Conservation (phyloP, 169 alveolate species). For the Blepharisma undulans region DNA sequence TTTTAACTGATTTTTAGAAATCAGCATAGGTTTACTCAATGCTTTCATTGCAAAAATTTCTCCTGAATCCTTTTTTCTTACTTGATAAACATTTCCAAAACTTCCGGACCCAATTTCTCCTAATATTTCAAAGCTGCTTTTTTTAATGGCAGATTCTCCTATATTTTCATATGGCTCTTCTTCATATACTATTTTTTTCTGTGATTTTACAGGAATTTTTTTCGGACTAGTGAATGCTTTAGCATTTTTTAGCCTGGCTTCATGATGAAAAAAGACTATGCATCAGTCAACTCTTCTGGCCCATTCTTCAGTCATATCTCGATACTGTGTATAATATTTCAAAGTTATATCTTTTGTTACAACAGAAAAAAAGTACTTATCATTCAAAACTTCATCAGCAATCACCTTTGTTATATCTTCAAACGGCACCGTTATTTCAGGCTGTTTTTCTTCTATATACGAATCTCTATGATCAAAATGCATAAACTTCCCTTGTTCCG, state of each 20-base stretch:
- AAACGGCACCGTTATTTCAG: background rate
- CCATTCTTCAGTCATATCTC: slow-evolving; percentile 36
- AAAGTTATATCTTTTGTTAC: background rate
- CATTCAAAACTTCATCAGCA: background rate
- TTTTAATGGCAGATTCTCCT: background rate
- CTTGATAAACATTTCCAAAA: slow-evolving; percentile 39
- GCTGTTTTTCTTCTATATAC: background rate
- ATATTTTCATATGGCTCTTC: background rate
- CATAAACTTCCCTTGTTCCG: background rate
- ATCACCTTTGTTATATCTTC: background rate
- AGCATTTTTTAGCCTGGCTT: background rate
- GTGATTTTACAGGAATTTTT: background rate
- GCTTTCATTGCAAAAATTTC: slow-evolving; percentile 39
- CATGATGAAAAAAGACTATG: background rate
- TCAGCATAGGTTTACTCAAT: slow-evolving; percentile 8
- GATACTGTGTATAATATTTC: slow-evolving; percentile 14
- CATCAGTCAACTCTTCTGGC: background rate
- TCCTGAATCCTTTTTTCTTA: slow-evolving; percentile 11
- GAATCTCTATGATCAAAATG: background rate
- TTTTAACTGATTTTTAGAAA: background rate
- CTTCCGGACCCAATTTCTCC: slow-evolving; percentile 39
- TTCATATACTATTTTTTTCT: background rate
- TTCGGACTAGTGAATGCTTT: background rate
- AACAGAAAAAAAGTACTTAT: background rate
- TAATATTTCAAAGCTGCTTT: background rate